A percentile compares a stretch with the other conserved stretches of the same genome.
Evolutionary conservation across 345 rosid species (phyloP).

Genomic region (Camelina sativa): DNA sequence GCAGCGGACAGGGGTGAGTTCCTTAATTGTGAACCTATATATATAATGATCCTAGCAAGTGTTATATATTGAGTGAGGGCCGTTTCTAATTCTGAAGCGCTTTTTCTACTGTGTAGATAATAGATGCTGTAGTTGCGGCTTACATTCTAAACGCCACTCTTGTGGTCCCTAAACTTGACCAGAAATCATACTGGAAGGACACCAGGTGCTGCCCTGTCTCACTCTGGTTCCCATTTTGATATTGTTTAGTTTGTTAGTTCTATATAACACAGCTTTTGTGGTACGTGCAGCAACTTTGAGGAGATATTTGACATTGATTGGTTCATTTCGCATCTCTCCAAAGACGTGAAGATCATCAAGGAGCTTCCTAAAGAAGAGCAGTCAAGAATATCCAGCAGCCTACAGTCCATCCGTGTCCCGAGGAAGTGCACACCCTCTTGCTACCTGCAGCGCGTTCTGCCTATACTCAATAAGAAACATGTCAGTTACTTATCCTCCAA

Average conservation of each 20-base stretch:
- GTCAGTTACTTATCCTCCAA: slow-evolving; percentile 25
- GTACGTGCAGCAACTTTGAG: slow-evolving; percentile 68
- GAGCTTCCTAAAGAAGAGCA: slow-evolving; percentile 58
- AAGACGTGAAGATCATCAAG: slow-evolving; percentile 72
- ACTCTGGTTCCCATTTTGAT: not conserved
- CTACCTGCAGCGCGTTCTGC: slow-evolving; percentile 46
- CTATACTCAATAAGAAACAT: slow-evolving; percentile 46
- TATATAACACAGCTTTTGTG: slow-evolving; percentile 1
- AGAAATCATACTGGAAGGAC: slow-evolving; percentile 93
- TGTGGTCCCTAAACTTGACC: slow-evolving; percentile 85
- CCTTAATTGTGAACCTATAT: not conserved
- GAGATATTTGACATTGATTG: slow-evolving; percentile 80
- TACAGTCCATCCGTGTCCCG: slow-evolving; percentile 75
- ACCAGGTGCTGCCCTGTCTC: slow-evolving; percentile 51
- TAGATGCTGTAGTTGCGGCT: slow-evolving; percentile 89
- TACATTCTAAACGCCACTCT: slow-evolving; percentile 94
- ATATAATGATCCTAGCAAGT: too few species aligned
- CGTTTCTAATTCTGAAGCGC: not conserved
- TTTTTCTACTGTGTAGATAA: slow-evolving; percentile 57
- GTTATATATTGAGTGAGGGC: not conserved
- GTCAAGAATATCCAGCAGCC: slow-evolving; percentile 56
- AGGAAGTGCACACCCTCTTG: slow-evolving; percentile 74
- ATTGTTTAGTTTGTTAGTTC: slow-evolving; percentile 23
- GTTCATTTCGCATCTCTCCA: slow-evolving; percentile 75
- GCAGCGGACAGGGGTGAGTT: slow-evolving; percentile 88